A percentile compares a stretch with the other conserved stretches of the same genome.
Evolutionary conservation across 225 moss, liverwort and hornwort genomes (phyloP).

Genomic region (Thuidium tamariscinum): DNA sequence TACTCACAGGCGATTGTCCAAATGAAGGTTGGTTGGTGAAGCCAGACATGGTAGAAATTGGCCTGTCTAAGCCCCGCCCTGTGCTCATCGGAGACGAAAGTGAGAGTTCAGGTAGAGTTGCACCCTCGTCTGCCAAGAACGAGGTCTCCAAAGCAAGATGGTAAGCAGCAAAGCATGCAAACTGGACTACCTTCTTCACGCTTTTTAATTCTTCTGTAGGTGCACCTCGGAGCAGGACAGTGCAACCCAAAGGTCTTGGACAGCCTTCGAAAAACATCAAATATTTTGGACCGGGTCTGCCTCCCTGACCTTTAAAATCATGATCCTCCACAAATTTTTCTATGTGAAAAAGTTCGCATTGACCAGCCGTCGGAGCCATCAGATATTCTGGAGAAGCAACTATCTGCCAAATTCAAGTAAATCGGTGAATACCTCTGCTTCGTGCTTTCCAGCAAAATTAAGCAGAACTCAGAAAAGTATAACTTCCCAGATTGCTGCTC

Average conservation of each 20-base stretch:
- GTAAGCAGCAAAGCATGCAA: conserved; percentile 88
- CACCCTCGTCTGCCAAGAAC: conserved; percentile 92
- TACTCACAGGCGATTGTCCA: conserved; percentile 16
- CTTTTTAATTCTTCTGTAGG: conserved; percentile 69
- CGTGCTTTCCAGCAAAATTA: neutral
- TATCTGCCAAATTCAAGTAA: conserved; percentile 27
- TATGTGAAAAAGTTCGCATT: conserved; percentile 79
- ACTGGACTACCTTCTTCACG: conserved; percentile 76
- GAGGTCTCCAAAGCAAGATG: conserved; percentile 95
- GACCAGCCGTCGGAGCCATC: conserved; percentile 51
- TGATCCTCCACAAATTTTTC: conserved; percentile 84
- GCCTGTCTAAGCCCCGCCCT: conserved; percentile 21
- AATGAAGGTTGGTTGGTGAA: conserved; percentile 4
- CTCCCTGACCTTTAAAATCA: conserved; percentile 55
- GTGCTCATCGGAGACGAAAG: conserved; percentile 38
- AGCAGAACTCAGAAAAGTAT: neutral
- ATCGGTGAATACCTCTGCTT: neutral
- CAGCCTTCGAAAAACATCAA: conserved; percentile 97
- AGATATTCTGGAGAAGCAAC: conserved; percentile 79
- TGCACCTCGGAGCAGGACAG: conserved; percentile 83
- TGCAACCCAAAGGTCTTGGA: conserved; percentile 83
- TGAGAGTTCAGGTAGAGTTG: conserved; percentile 56
- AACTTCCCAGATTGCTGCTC: neutral
- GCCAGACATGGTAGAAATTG: conserved; percentile 28
- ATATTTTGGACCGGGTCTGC: conserved; percentile 53